A percentile compares a stretch with the other conserved stretches of the same genome.
These are phyloP conservation scores for Glaciozyma antarctica DNA, from an alignment of 768 basidiomycete genomes.

Conservation along the genomic window DNA sequence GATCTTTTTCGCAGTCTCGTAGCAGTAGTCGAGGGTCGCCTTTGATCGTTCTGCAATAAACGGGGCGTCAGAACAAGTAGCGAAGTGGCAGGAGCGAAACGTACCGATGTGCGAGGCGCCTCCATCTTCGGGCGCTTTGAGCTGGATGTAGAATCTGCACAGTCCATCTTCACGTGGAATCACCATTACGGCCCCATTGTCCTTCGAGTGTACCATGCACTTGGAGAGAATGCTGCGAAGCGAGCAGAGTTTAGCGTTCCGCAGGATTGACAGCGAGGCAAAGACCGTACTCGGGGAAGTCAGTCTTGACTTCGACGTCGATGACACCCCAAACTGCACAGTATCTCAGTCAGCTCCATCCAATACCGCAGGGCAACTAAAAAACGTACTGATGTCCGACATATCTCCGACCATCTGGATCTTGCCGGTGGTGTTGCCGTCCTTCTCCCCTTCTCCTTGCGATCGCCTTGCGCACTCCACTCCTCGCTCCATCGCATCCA, in stretches of 20 bases:
- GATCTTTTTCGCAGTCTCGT: slow-evolving; percentile 32
- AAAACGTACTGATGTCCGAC: slow-evolving; percentile 42
- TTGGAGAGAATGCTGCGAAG: slow-evolving; percentile 40
- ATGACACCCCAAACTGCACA: slow-evolving; percentile 48
- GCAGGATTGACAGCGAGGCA: too few relatives aligned
- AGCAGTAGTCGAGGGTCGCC: slow-evolving; percentile 34
- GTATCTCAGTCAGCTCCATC: background rate
- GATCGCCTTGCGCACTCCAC: slow-evolving; percentile 52
- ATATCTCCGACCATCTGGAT: slow-evolving; percentile 73
- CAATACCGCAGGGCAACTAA: background rate
- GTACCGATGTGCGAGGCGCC: slow-evolving; percentile 15
- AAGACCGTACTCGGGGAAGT: slow-evolving; percentile 54
- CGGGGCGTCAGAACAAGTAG: slow-evolving; percentile 34
- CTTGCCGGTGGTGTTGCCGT: slow-evolving; percentile 37
- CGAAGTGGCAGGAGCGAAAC: slow-evolving; percentile 10
- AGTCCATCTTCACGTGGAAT: slow-evolving; percentile 47
- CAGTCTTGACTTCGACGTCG: slow-evolving; percentile 44
- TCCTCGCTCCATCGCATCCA: slow-evolving; percentile 57
- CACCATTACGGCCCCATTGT: slow-evolving; percentile 52
- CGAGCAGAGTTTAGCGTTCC: background rate
- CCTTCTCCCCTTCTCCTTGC: slow-evolving; percentile 30
- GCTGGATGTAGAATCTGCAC: slow-evolving; percentile 35
- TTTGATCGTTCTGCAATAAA: slow-evolving; percentile 51
- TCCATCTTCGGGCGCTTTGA: slow-evolving; percentile 18
- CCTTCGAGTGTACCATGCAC: slow-evolving; percentile 55